Percentiles rank a stretch among this genome's conserved stretches.
Conservation (phyloP, 2,329 filamentous ascomycete genomes). For the Zasmidium angulare region DNA sequence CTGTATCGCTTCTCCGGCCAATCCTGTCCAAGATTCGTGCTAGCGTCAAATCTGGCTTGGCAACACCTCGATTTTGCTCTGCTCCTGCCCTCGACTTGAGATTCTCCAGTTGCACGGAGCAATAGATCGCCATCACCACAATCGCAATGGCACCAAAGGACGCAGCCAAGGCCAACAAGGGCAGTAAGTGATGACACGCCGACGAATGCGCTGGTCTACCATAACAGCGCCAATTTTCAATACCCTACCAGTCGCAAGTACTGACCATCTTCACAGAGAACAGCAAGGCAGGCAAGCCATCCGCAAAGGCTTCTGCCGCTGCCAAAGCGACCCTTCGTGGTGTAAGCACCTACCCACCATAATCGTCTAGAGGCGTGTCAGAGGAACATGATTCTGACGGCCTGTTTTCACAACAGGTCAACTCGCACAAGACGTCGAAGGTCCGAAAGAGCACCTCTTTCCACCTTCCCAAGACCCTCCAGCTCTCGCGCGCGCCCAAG, state of each 20-base stretch:
- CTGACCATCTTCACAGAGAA: conserved; percentile 36
- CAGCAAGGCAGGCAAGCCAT: conserved; percentile 58
- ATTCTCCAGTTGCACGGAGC: conserved; percentile 18
- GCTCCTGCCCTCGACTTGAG: conserved; percentile 8
- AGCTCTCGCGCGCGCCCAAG: conserved; percentile 86
- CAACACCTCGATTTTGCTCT: background rate
- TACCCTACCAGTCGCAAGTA: conserved; percentile 7
- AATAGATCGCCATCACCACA: conserved; percentile 17
- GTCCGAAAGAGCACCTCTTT: conserved; percentile 90
- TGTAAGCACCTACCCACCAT: conserved; percentile 61
- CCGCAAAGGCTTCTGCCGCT: conserved; percentile 79
- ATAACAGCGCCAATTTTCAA: background rate
- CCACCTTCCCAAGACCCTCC: conserved; percentile 95
- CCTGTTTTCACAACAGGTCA: conserved; percentile 56
- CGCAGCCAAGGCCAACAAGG: conserved; percentile 21
- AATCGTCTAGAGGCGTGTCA: conserved; percentile 47
- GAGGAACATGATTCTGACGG: conserved; percentile 52
- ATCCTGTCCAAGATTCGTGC: background rate
- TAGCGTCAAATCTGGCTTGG: background rate
- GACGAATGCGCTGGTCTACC: background rate
- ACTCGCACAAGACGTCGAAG: conserved; percentile 88
- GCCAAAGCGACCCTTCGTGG: conserved; percentile 95
- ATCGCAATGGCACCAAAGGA: conserved; percentile 35
- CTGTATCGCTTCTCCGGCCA: background rate
- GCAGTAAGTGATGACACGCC: conserved; percentile 14